These are phyloP conservation scores for Cladophialophora exuberans DNA, from an alignment of 2,329 filamentous ascomycete genomes.

Conservation along the genomic window DNA sequence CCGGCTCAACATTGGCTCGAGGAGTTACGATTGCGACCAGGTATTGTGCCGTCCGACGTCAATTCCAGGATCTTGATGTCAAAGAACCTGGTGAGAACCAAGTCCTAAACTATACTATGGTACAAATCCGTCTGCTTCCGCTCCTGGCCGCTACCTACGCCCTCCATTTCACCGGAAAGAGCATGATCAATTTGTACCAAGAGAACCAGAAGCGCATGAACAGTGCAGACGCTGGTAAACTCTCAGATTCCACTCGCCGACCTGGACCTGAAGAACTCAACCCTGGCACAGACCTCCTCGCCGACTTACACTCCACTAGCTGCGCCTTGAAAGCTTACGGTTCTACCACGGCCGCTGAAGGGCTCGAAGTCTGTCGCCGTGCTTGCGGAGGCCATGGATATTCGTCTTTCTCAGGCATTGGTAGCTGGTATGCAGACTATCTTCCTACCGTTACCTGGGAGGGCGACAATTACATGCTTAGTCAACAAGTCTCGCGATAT, in stretches of 20 bases:
- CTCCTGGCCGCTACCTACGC: conserved; percentile 75
- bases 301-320: conserved; percentile 75
- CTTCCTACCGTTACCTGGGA: conserved; percentile 74
- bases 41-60: conserved; percentile 73
- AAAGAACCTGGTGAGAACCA: conserved; percentile 68
- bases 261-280: conserved; percentile 70
- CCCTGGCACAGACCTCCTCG: conserved; percentile 68
- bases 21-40: conserved; percentile 78
- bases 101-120: conserved; percentile 80
- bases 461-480: conserved; percentile 82
- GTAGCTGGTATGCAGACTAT: conserved; percentile 74
- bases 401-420: conserved; percentile 75
- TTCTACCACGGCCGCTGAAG: conserved; percentile 72
- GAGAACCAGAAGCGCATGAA: conserved; percentile 72
- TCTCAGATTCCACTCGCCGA: conserved; percentile 53
- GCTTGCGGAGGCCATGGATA: conserved; percentile 80
- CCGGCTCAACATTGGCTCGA: conserved; percentile 70
- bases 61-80: conserved; percentile 76
- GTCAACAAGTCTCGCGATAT: conserved; percentile 76
- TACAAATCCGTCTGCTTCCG: conserved; percentile 73
- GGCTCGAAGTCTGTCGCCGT: conserved; percentile 73
- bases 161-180: conserved; percentile 76
- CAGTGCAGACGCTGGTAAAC: conserved; percentile 46
- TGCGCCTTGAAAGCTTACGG: conserved; percentile 75
- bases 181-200: conserved; percentile 74